phyloP scores from a whole-genome alignment of 106 monocot species.

The Posidonia australis region DNA sequence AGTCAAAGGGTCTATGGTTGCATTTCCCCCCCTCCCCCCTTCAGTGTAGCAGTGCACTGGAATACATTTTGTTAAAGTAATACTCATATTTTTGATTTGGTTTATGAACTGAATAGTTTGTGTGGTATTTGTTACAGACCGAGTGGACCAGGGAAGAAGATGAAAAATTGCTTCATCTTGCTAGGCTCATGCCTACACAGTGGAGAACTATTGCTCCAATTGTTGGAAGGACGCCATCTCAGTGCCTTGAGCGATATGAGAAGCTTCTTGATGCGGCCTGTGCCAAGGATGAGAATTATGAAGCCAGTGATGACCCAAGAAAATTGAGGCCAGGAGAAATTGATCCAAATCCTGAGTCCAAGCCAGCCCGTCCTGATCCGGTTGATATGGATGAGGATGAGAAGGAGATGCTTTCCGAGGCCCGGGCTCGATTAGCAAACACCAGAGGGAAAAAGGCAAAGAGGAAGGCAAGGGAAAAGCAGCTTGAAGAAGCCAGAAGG shows the following conservation, averaged over 20 bases:
- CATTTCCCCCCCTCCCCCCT: not conserved
- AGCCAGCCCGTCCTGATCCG: constrained; percentile 95
- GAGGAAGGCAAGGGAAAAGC: constrained; percentile 96
- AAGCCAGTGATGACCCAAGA: constrained; percentile 74
- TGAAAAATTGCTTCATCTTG: constrained; percentile 94
- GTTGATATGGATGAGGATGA: constrained; percentile 99
- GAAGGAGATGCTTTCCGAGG: constrained; percentile 99
- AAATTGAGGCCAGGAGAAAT: constrained; percentile 96
- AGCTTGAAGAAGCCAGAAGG: constrained; percentile 96
- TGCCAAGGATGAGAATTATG: constrained; percentile 92
- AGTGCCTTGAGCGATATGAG: constrained; percentile 97
- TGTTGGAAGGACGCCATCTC: constrained; percentile 90
- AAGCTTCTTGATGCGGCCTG: constrained; percentile 94
- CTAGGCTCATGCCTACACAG: constrained; percentile 99
- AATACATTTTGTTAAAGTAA: too few species aligned
- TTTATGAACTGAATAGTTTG: not conserved
- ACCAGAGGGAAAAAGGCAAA: constrained; percentile 97
- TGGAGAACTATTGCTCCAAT: constrained; percentile 99
- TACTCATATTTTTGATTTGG: constrained; percentile 1
- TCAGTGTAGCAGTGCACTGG: too few species aligned
- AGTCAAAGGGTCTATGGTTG: not conserved
- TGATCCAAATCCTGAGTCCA: constrained; percentile 96
- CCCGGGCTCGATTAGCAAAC: constrained; percentile 89
- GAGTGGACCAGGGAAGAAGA: constrained; percentile 99
- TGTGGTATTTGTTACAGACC: constrained; percentile 39